These are phyloP conservation scores for Hippophae gyantsensis DNA, from an alignment of 306 rosid genomes.

Conservation along the genomic window DNA sequence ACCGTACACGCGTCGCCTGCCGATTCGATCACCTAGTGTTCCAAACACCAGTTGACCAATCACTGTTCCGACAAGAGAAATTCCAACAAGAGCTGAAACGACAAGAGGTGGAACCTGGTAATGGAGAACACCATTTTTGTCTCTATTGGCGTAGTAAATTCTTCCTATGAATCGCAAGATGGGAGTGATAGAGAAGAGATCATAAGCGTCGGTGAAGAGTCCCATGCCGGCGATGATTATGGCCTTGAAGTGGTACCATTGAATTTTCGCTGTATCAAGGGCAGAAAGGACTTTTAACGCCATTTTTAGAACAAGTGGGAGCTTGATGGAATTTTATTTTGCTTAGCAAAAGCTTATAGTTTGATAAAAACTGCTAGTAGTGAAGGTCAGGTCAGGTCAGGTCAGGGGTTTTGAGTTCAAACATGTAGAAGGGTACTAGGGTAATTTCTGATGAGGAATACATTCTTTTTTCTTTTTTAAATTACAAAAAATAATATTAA, in stretches of 20 bases:
- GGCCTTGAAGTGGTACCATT: conserved; percentile 74
- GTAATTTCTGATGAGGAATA: too few relatives aligned
- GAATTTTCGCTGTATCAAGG: conserved; percentile 60
- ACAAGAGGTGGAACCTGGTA: conserved; percentile 15
- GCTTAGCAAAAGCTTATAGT: too few relatives aligned
- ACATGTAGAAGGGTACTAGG: too few relatives aligned
- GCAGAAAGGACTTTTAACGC: conserved; percentile 55
- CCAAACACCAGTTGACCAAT: conserved; percentile 62
- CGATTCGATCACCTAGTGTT: conserved; percentile 48
- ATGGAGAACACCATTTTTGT: not conserved
- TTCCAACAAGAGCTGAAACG: conserved; percentile 25
- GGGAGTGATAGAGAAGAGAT: conserved; percentile 58
- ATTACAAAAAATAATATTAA: too few relatives aligned
- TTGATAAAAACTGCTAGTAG: too few relatives aligned
- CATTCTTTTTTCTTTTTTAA: too few relatives aligned
- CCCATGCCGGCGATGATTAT: conserved; percentile 85
- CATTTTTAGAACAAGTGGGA: conserved; percentile 5
- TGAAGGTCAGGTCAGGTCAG: too few relatives aligned
- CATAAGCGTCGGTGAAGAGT: conserved; percentile 71
- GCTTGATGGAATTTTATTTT: too few relatives aligned
- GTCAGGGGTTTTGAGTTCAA: too few relatives aligned
- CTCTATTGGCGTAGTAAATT: conserved; percentile 24
- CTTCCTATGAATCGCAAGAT: conserved; percentile 44
- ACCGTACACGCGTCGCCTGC: conserved; percentile 57
- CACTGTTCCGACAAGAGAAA: conserved; percentile 42